Evolutionary conservation across 2,329 filamentous ascomycete species (phyloP), one percentile per base, ranked within the genome.

Genomic region (Sodiomyces alkalinus): DNA sequence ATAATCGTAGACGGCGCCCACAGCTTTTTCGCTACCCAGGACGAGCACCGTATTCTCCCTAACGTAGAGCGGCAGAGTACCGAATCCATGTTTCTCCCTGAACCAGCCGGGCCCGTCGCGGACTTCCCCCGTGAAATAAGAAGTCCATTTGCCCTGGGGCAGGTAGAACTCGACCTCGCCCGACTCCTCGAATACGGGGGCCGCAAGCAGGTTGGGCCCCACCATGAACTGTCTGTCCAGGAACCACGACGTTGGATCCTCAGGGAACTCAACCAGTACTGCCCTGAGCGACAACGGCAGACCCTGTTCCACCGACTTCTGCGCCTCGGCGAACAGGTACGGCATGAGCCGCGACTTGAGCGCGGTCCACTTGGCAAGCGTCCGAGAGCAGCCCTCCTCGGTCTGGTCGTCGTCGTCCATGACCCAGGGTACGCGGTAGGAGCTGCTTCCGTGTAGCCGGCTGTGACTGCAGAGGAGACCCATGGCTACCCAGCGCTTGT

Each of bases 401-500:
- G 62, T 49, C 39, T 58, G 43, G 51, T 74, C 73, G 27, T 78
- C 72, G 33, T 66, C 51, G 40, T 80, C 77, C 34, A 80, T 71
- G 23, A 69, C 64, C 77, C 77, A 82, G 3, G 77, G 77, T n/a
- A 81, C 75, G 12, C 77, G 72, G 52, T 80, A 82, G 4, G 70
- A 76, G 34, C 60, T 67, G 28, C 69, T 75, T 3, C 77, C 77
- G 45, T 82, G 77, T 8, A 82, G 60, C 10, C 76, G 64, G 20
- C 72, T 78, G 48, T 82, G 77, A 7, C 68, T 70, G 39, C 74
- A 80, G 22, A 82, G 52, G 2, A 81, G 59, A 0, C 77, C 77
- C 47, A 81, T 80, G n/a, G 74, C 74, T 5, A 81, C 74, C 77
- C 77, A 82, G 27, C 77, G 69, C 53, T 81, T 82, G 52, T 82